These are phyloP conservation scores for Setaria italica DNA, from an alignment of 202 grass and related monocot genomes.

Conservation along the genomic window DNA sequence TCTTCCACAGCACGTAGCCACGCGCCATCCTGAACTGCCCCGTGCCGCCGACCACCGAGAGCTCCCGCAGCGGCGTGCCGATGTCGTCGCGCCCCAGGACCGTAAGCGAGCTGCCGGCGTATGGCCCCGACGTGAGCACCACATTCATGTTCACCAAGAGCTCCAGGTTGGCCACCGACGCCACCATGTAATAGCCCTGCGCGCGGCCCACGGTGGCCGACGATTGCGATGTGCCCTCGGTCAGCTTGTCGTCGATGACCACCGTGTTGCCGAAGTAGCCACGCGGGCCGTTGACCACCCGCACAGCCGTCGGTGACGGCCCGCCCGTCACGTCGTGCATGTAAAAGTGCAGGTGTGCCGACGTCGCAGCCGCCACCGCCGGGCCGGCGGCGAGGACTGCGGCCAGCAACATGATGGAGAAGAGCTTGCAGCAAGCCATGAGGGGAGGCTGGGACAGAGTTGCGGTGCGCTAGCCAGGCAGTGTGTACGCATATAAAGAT, in stretches of 20 bases:
- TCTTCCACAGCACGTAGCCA: slow-evolving; percentile 15
- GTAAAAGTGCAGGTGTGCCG: slow-evolving; percentile 64
- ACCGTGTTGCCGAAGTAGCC: slow-evolving; percentile 40
- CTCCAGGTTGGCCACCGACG: slow-evolving; percentile 31
- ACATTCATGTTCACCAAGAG: slow-evolving; percentile 24
- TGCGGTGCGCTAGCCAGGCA: background rate
- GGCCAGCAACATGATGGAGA: slow-evolving; percentile 2
- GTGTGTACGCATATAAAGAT: background rate
- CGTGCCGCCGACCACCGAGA: slow-evolving; percentile 35
- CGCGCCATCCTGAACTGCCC: slow-evolving; percentile 34
- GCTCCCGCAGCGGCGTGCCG: slow-evolving; percentile 12
- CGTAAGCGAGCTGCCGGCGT: slow-evolving; percentile 54
- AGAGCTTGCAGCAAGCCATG: slow-evolving; percentile 44
- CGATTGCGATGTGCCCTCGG: slow-evolving; percentile 26
- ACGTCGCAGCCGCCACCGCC: slow-evolving; percentile 15
- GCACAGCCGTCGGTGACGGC: slow-evolving; percentile 36
- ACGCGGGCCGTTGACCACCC: slow-evolving; percentile 1
- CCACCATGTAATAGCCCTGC: slow-evolving; percentile 39
- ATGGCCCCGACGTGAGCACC: slow-evolving; percentile 44
- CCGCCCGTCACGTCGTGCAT: slow-evolving; percentile 52
- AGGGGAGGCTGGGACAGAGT: background rate
- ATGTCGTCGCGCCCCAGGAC: slow-evolving; percentile 42
- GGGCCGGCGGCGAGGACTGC: background rate
- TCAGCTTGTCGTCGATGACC: slow-evolving; percentile 56
- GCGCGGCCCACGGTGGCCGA: slow-evolving; percentile 46